Conservation (phyloP, 805 yeast species). For the Kregervanrija delftensis region DNA sequence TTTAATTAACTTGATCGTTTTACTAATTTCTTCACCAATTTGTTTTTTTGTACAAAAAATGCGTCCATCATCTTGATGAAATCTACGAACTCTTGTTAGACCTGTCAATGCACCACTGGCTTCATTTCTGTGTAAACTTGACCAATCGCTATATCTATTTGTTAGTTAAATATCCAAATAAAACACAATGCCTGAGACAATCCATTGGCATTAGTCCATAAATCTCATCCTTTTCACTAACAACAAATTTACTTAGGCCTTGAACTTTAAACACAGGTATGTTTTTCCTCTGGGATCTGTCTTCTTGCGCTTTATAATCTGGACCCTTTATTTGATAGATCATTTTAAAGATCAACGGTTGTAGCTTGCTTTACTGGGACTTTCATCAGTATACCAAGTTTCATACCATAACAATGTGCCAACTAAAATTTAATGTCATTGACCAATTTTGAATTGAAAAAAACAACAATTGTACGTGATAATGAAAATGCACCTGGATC, state of each 20-base stretch:
- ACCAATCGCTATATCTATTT: conserved; percentile 76
- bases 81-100: conserved; percentile 84
- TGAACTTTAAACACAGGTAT: conserved; percentile 84
- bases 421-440: no score
- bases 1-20: conserved; percentile 66
- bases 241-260: conserved; percentile 36
- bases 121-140: conserved; percentile 90
- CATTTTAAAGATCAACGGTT: conserved; percentile 78
- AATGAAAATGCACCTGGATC: conserved; percentile 92
- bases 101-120: conserved; percentile 93
- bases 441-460: no score
- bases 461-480: no score
- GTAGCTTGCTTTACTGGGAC: conserved; percentile 55
- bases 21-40: conserved; percentile 63
- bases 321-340: conserved; percentile 75
- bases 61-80: conserved; percentile 98
- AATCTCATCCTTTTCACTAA: conserved; percentile 30
- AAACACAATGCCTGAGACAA: conserved; percentile 66
- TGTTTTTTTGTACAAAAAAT: conserved; percentile 82
- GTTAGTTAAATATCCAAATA: conserved; percentile 83
- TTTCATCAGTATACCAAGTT: conserved; percentile 77
- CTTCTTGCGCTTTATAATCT: conserved; percentile 69
- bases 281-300: conserved; percentile 82
- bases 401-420: conserved; percentile 70
- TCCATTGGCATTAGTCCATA: conserved; percentile 70